These are phyloP conservation scores for Phytophthora sp. DNA, from an alignment of 352 stramenopile species.

Conservation along the genomic window DNA sequence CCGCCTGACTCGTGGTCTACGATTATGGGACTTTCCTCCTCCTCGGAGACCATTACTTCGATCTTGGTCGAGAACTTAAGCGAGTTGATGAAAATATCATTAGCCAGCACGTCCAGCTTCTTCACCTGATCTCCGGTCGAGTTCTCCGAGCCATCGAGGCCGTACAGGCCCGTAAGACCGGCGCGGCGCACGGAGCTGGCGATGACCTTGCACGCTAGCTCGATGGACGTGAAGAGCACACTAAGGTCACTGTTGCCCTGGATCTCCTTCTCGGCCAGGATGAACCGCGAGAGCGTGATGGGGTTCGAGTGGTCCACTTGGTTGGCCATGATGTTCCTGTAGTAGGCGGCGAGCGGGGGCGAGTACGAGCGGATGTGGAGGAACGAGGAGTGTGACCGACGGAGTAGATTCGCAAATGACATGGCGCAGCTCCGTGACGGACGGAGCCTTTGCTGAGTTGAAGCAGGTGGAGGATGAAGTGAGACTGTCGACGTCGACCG, in stretches of 20 bases:
- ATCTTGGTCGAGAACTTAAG: constrained; percentile 97
- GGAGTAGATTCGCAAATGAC: constrained; percentile 35
- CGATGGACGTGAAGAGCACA: constrained; percentile 96
- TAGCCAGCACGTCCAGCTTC: constrained; percentile 98
- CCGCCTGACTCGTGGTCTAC: constrained; percentile 65
- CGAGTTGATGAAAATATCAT: constrained; percentile 98
- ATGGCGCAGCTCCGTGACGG: neutral
- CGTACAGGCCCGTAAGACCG: constrained; percentile 92
- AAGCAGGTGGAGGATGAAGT: constrained; percentile 22
- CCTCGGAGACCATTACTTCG: constrained; percentile 97
- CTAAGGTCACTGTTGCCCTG: constrained; percentile 94
- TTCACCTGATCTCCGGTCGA: constrained; percentile 98
- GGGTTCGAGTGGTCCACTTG: constrained; percentile 82
- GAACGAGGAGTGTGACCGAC: constrained; percentile 19
- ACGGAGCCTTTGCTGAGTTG: constrained; percentile 17
- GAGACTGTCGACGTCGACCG: constrained; percentile 23
- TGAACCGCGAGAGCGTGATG: constrained; percentile 95
- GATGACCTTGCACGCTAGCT: constrained; percentile 97
- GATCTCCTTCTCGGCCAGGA: constrained; percentile 92
- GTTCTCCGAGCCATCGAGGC: constrained; percentile 97
- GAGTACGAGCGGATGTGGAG: too few relatives aligned
- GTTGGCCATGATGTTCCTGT: constrained; percentile 28
- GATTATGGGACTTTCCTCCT: constrained; percentile 98
- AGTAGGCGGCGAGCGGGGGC: neutral
- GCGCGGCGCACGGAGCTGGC: constrained; percentile 96